phyloP scores from a whole-genome alignment of 352 stramenopile species.

The Phytophthora constricta region DNA sequence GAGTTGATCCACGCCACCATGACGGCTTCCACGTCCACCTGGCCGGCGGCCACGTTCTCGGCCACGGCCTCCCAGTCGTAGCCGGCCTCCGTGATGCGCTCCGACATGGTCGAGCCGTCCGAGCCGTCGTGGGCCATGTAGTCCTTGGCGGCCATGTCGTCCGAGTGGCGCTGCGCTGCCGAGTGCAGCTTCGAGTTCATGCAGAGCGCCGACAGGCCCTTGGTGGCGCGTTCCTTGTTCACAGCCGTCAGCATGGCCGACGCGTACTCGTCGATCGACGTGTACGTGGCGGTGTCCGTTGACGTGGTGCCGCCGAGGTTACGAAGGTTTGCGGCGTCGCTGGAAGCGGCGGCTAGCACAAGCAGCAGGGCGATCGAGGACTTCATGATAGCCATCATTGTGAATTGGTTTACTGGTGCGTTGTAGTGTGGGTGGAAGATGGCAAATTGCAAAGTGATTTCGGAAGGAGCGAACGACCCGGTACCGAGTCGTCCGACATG shows the following conservation, averaged over 20 bases:
- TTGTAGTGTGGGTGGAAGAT: not conserved
- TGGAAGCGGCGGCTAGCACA: not conserved
- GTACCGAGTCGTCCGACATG: not conserved
- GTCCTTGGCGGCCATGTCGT: constrained; percentile 58
- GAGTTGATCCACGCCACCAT: constrained; percentile 57
- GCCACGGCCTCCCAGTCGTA: constrained; percentile 49
- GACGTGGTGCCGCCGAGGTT: not conserved
- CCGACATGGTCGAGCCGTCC: constrained; percentile 42
- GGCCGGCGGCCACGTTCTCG: constrained; percentile 47
- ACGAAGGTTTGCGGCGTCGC: not conserved
- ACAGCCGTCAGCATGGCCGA: constrained; percentile 45
- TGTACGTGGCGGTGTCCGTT: not conserved
- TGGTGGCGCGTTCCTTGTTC: constrained; percentile 54
- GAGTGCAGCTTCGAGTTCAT: constrained; percentile 42
- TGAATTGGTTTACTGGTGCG: not conserved
- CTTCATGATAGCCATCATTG: not conserved
- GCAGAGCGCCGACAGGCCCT: constrained; percentile 42
- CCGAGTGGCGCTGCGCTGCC: constrained; percentile 33
- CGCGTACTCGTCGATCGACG: constrained; percentile 1
- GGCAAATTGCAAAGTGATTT: not conserved
- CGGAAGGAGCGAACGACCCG: not conserved
- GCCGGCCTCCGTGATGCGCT: constrained; percentile 46
- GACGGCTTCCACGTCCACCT: constrained; percentile 37
- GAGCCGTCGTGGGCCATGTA: constrained; percentile 56
- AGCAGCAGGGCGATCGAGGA: not conserved